Base-by-base conservation (phyloP, 257 asterid genomes). In the Solanum corneliomulleri region DNA sequence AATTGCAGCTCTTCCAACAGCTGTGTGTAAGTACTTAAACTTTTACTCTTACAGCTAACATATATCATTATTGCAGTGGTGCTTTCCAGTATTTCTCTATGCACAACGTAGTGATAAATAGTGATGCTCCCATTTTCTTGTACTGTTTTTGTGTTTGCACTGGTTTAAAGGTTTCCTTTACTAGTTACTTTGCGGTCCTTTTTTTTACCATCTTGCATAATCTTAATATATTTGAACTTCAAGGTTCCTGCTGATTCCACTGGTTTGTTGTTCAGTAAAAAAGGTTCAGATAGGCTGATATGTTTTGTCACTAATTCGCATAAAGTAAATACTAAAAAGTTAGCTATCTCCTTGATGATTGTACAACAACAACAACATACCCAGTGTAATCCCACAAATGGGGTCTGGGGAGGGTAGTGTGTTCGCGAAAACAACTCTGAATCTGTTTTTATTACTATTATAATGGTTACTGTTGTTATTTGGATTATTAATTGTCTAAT, bases 1-100 rank as follows among this genome's bases (percentile, higher is more conserved):
- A 92, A 85, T 86, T 97, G 98, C 93, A 92, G 97, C 91, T 91
- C 98, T 58, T 94, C 99, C 78, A 97, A 94, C 91, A 92, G 91
- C 92, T 91, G 98, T 95, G 78, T 90, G 98, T 97, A 89, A 86
- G 95, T 89, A 14, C 44, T 33, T 56, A 68, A 86, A 44, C 18
- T 41, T 69, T 71, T 66, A 42, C 49, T 88, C 85, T 72, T 85
- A 56, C 45, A 82, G 44, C 84, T 82, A 42, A 85, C 23, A 47
- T 33, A 47, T 71, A 85, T 85, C 70, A 23, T 33, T 27, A 31
- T 29, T 20, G 4, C 39, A 23, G 52, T 52, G 78, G 52, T 35
- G 47, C 23, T 72, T 71, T 71, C 76, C 7, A 14, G 12, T 56
- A 11, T 70, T 69, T 31, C 62, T 25, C 15, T 42, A 44, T 44